These are phyloP conservation scores for Leptodontidium sp. DNA, from an alignment of 2,329 filamentous ascomycete species.

Conservation along the genomic window DNA sequence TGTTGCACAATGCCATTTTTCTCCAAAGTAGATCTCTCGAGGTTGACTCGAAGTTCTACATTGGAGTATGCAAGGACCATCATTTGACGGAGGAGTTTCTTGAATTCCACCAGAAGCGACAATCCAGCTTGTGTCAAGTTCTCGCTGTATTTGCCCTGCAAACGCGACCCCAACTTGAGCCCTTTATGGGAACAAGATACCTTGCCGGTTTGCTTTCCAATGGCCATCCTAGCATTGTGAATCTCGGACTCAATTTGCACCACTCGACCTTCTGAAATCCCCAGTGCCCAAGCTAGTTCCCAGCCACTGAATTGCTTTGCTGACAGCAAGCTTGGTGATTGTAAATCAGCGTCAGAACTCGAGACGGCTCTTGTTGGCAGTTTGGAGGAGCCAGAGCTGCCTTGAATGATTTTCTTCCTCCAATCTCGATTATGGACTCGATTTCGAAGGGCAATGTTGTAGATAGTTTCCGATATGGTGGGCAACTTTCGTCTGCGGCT, in stretches of 20 bases:
- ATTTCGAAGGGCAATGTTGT: no score
- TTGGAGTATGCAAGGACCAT: not conserved
- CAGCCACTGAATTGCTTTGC: not conserved
- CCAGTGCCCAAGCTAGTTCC: not conserved
- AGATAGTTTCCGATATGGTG: no score
- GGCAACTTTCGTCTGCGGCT: not conserved
- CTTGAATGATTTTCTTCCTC: not conserved
- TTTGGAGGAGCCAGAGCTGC: no score
- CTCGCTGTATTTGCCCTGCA: not conserved
- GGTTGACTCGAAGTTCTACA: not conserved
- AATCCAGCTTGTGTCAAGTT: not conserved
- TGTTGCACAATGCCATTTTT: not conserved
- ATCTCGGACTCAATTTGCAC: not conserved
- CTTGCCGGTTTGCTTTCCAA: not conserved
- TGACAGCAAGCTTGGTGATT: not conserved
- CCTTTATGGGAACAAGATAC: not conserved
- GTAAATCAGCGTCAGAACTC: not conserved
- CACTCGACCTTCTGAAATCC: not conserved
- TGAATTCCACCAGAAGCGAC: not conserved
- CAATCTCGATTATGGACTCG: no score
- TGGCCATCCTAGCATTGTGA: not conserved
- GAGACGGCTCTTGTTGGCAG: no score
- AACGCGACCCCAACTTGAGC: not conserved
- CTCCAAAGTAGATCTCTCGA: not conserved
- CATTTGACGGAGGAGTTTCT: constrained; percentile 3